A percentile compares a stretch with the other conserved stretches of the same genome.
phyloP scores from a whole-genome alignment of 108 stramenopile species.

The Nitzschia sp. region DNA sequence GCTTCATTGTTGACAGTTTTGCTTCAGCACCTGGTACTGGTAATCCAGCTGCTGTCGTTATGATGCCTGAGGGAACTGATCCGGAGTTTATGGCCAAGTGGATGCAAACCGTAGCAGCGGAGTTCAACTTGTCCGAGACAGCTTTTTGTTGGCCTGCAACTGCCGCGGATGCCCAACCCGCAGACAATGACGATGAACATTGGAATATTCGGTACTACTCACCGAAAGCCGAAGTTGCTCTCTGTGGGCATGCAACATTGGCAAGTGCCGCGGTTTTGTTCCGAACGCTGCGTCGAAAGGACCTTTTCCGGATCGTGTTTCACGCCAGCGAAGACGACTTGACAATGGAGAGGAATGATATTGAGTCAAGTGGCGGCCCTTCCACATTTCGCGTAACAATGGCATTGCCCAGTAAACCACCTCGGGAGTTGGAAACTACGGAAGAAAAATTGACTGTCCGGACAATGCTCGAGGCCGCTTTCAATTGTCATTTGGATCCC shows the following conservation, averaged over 20 bases:
- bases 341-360: conserved; percentile 21
- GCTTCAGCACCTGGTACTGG: conserved; percentile 71
- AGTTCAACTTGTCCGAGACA: conserved; percentile 95
- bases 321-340: conserved; percentile 54
- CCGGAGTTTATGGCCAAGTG: conserved; percentile 46
- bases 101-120: conserved; percentile 87
- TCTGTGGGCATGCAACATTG: conserved; percentile 93
- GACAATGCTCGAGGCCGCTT: conserved; percentile 62
- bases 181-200: conserved; percentile 27
- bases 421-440: conserved; percentile 26
- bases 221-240: conserved; percentile 74
- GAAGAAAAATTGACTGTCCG: conserved; percentile 42
- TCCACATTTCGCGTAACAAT: conserved; percentile 35
- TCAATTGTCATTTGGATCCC: conserved; percentile 40
- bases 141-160: conserved; percentile 73
- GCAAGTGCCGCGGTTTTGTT: conserved; percentile 61
- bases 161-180: conserved; percentile 2
- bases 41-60: conserved; percentile 95
- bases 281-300: conserved; percentile 27
- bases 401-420: conserved; percentile 52
- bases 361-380: neutral
- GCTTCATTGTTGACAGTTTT: conserved; percentile 71
- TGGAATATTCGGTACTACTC: conserved; percentile 79
- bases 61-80: conserved; percentile 46
- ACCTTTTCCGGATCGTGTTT: conserved; percentile 38